Evolutionary conservation across 345 rosid species (phyloP).

Genomic region (Lenwebbia sp.): DNA sequence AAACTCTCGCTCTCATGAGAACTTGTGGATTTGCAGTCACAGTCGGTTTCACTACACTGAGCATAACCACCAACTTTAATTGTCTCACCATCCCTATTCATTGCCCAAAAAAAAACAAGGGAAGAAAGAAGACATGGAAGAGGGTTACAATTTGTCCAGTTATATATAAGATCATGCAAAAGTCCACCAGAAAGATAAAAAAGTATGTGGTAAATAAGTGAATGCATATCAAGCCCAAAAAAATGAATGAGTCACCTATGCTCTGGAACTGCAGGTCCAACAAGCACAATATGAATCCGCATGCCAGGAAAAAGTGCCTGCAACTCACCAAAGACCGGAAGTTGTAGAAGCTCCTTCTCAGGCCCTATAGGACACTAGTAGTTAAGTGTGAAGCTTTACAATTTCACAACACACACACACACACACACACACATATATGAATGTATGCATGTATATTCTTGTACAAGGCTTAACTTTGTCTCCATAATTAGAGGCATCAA

Average conservation of each 20-base stretch:
- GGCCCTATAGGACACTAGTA: conserved; percentile 39
- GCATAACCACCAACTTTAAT: conserved; percentile 32
- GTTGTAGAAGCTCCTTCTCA: conserved; percentile 82
- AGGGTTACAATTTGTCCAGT: background rate
- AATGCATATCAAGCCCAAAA: background rate
- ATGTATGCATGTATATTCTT: no score
- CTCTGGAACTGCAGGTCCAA: conserved; percentile 83
- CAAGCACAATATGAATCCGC: conserved; percentile 38
- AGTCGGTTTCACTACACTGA: conserved; percentile 43
- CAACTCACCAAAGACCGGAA: conserved; percentile 77
- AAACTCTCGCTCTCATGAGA: background rate
- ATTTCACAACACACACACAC: no score
- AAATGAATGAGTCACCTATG: conserved; percentile 22
- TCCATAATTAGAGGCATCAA: background rate
- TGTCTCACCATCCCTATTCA: conserved; percentile 56
- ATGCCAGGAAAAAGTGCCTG: conserved; percentile 66
- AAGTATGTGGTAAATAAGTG: background rate
- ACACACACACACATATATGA: no score
- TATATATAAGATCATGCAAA: background rate
- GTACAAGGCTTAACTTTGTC: background rate
- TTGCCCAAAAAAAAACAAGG: background rate
- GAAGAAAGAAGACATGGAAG: background rate
- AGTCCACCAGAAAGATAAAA: background rate
- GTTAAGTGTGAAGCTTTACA: background rate
- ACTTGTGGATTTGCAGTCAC: conserved; percentile 43